These are phyloP conservation scores for Phylloporus sp. DNA, from an alignment of 768 basidiomycete genomes.

Conservation along the genomic window DNA sequence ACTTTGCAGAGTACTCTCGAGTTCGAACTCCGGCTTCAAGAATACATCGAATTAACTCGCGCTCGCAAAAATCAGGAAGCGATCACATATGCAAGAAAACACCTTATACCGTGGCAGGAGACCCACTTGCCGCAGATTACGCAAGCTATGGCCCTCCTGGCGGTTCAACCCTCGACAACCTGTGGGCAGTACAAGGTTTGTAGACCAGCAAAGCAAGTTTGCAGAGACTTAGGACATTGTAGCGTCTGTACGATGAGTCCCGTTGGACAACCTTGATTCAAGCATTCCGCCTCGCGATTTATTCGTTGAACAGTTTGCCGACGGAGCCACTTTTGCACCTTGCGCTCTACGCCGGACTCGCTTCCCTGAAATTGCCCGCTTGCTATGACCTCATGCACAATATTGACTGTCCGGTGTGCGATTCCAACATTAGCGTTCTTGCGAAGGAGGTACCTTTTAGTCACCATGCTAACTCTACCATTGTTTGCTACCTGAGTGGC, in stretches of 20 bases:
- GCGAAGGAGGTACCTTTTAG: constrained; percentile 85
- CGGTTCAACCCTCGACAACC: constrained; percentile 64
- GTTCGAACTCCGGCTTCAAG: constrained; percentile 93
- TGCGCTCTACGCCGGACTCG: constrained; percentile 86
- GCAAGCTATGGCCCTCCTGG: constrained; percentile 73
- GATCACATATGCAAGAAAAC: constrained; percentile 78
- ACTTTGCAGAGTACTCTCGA: constrained; percentile 80
- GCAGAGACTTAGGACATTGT: constrained; percentile 12
- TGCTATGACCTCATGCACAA: constrained; percentile 73
- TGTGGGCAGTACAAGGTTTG: constrained; percentile 79
- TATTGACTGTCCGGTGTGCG: constrained; percentile 90
- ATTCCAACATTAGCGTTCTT: constrained; percentile 67
- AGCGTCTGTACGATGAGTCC: constrained; percentile 79
- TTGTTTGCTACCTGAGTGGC: constrained; percentile 88
- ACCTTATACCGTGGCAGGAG: constrained; percentile 78
- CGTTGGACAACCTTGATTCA: constrained; percentile 76
- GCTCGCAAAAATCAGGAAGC: constrained; percentile 64
- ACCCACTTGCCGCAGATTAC: constrained; percentile 76
- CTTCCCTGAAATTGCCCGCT: constrained; percentile 83
- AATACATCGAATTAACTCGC: constrained; percentile 90
- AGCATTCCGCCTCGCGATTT: constrained; percentile 83
- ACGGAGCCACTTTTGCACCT: constrained; percentile 84
- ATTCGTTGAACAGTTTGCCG: constrained; percentile 83
- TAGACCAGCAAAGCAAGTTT: constrained; percentile 7
- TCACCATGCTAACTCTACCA: constrained; percentile 93